Evolutionary conservation across 306 rosid species (phyloP).

Genomic region (Cucumis melo): DNA sequence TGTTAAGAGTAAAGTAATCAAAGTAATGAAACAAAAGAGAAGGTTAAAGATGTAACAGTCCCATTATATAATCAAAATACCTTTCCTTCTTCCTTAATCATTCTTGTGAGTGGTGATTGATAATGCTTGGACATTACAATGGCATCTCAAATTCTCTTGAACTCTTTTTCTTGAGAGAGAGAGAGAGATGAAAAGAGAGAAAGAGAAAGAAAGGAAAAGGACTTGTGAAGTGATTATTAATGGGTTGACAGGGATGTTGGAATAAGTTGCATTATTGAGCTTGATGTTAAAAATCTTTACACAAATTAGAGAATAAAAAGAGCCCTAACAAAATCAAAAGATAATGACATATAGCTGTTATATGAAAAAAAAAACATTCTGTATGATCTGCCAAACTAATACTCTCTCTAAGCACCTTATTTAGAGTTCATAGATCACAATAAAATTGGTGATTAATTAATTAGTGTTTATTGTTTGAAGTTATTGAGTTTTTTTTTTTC

Average conservation of each 20-base stretch:
- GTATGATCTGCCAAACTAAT: neutral
- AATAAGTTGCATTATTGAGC: conserved; percentile 15
- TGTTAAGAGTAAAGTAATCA: neutral
- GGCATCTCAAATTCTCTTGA: neutral
- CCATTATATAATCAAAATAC: conserved; percentile 7
- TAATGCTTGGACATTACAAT: neutral
- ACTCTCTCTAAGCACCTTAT: neutral
- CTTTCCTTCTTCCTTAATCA: conserved; percentile 13
- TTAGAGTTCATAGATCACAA: neutral
- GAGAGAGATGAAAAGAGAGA: neutral
- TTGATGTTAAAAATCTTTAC: conserved; percentile 1
- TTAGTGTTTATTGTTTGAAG: neutral
- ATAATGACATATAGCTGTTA: conserved; percentile 6
- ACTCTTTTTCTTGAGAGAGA: neutral
- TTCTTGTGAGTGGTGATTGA: neutral
- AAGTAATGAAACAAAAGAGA: conserved; percentile 20
- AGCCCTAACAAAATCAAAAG: neutral
- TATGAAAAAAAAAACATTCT: neutral
- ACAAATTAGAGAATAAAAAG: neutral
- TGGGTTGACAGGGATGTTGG: conserved; percentile 42
- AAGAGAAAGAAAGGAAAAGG: conserved; percentile 19
- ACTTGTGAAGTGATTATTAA: conserved; percentile 36
- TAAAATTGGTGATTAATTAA: no score
- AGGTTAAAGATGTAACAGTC: conserved; percentile 21
- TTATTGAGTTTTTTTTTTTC: neutral